Conservation (phyloP, 2,329 filamentous ascomycete genomes). For the Blastomyces parvus region DNA sequence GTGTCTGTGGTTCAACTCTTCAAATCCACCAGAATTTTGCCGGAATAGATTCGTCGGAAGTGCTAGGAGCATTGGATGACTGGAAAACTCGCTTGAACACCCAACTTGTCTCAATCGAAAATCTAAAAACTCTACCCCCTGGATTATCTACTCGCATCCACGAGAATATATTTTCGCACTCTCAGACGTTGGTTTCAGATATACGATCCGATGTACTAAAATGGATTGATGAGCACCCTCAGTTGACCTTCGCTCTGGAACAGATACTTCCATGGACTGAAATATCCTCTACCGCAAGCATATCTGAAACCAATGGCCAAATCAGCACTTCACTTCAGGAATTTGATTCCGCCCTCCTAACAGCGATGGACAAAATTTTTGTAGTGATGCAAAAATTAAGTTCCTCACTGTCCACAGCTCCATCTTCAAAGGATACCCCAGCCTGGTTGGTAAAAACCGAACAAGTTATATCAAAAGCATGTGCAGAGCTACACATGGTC, state of each 20-base stretch:
- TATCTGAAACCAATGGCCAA: constrained; percentile 13
- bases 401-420: constrained; percentile 46
- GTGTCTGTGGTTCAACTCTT: constrained; percentile 53
- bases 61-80: constrained; percentile 40
- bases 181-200: constrained; percentile 21
- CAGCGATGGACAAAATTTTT: constrained; percentile 63
- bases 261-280: constrained; percentile 59
- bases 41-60: constrained; percentile 38
- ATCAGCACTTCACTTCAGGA: constrained; percentile 27
- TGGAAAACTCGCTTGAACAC: constrained; percentile 44
- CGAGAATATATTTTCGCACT: constrained; percentile 23
- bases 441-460: constrained; percentile 54
- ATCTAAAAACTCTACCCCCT: constrained; percentile 43
- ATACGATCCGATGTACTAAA: constrained; percentile 36
- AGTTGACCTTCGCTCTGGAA: constrained; percentile 54
- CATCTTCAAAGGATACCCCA: constrained; percentile 50
- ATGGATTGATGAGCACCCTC: constrained; percentile 43
- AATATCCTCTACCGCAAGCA: constrained; percentile 19
- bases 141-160: constrained; percentile 36
- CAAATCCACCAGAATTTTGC: constrained; percentile 59
- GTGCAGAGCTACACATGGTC: constrained; percentile 51
- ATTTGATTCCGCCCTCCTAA: constrained; percentile 52
- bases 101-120: constrained; percentile 36
- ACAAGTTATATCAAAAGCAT: constrained; percentile 43
- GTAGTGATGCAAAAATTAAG: constrained; percentile 68